These are phyloP conservation scores for Ocimum tenuiflorum DNA, from an alignment of 257 asterid genomes.

Conservation along the genomic window DNA sequence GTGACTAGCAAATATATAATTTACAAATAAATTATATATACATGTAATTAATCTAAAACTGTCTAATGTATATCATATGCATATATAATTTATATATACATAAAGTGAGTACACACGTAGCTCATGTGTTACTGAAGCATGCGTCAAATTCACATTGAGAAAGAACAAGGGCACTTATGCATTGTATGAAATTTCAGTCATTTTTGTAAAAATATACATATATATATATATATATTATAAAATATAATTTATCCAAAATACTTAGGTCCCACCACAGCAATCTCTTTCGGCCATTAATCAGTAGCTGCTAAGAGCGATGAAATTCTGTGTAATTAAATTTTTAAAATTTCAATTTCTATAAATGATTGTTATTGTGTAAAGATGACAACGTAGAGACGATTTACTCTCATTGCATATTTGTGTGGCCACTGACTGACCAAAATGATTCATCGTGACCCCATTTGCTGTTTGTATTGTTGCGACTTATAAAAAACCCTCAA, in stretches of 20 bases:
- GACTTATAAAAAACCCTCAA: not conserved
- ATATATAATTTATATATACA: too few species aligned
- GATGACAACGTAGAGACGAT: not conserved
- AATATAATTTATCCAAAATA: not conserved
- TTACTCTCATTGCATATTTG: slow-evolving; percentile 16
- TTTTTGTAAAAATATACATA: not conserved
- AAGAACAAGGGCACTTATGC: slow-evolving; percentile 36
- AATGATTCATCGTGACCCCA: slow-evolving; percentile 1
- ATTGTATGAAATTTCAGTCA: slow-evolving; percentile 16
- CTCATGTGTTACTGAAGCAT: slow-evolving; percentile 17
- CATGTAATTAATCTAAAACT: not conserved
- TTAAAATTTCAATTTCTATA: not conserved
- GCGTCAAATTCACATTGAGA: slow-evolving; percentile 23
- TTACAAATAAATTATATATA: too few species aligned
- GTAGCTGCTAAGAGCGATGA: slow-evolving; percentile 2
- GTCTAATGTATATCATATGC: not conserved
- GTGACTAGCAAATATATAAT: too few species aligned
- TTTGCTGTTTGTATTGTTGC: not conserved
- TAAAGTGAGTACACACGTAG: too few species aligned
- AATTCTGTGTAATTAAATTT: not conserved
- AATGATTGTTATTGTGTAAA: not conserved
- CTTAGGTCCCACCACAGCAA: slow-evolving; percentile 35
- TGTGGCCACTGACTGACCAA: not conserved
- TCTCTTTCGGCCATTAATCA: slow-evolving; percentile 31
- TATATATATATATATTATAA: not conserved